Base-by-base conservation (phyloP, 805 yeast species). In the Middelhovenomyces tepae region DNA sequence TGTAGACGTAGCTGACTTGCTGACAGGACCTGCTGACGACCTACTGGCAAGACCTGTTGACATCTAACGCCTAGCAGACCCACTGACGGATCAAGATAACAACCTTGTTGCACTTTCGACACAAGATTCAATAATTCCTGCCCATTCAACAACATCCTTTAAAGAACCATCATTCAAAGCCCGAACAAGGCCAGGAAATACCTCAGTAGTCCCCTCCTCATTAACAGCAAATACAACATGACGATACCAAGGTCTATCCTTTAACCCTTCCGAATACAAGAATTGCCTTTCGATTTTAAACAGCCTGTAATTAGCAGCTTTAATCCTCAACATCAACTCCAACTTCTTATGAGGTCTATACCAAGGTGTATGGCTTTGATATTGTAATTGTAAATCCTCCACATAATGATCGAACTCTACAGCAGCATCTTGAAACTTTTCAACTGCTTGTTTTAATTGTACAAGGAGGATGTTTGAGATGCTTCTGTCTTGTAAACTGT, bases 331-430 rank as follows among this genome's bases (percentile, higher is more conserved):
- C 22, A 47, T 36, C 7, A 51, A 38, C 28, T 33, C 22, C 18
- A 50, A 27, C 42, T 52, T 48, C 34, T 40, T 40, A 31, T 34
- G 31, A 15, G 37, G 31, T 27, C 68, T 63, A 59, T 78, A 84
- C 86, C 94, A 80, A 1, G 95, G 86, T 45, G 71, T 79, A 45
- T 84, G 95, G 27, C 66, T 59, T 1, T 65, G 54, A 35, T 76
- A 70, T 21, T 68, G 64, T 2, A 58, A 54, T 41, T 73, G 75
- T 17, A 83, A 60, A 2, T 61, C 51, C 3, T 48, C 46, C 13
- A 68, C 65, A 39, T 65, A 64, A 2, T 44, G 47, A 44, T 81
- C 87, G 44, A 70, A 78, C 2, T 43, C 37, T 0, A 37, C 34
- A 1, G 80, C 57, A 1, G 50, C 40, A 2, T 32, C 37, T 3